Conservation (phyloP, 306 rosid species). For the Trifolium pratense region DNA sequence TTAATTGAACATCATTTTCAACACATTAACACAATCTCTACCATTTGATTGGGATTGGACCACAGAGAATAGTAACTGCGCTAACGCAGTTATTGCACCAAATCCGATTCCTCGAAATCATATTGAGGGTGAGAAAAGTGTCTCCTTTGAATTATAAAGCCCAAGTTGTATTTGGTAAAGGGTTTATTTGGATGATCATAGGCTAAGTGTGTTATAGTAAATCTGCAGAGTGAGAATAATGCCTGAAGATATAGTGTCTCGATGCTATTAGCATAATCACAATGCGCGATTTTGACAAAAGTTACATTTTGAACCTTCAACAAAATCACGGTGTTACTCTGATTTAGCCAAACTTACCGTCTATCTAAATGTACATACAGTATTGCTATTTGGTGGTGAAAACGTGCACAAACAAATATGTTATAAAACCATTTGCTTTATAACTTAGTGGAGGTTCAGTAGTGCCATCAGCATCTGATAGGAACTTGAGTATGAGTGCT, state of each 20-base stretch:
- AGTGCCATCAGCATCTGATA: slow-evolving; percentile 50
- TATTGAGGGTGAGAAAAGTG: too few species aligned
- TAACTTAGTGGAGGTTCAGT: slow-evolving; percentile 1
- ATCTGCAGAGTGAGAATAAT: not conserved
- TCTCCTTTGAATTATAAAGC: not conserved
- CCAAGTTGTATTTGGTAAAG: not conserved
- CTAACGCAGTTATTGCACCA: too few species aligned
- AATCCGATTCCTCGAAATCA: too few species aligned
- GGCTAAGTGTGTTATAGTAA: not conserved
- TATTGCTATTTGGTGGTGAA: slow-evolving; percentile 26
- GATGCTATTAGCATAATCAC: too few species aligned
- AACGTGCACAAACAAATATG: slow-evolving; percentile 25
- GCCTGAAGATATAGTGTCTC: not conserved
- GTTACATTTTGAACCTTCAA: not conserved
- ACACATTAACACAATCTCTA: too few species aligned
- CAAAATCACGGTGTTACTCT: not conserved
- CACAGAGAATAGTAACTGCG: too few species aligned
- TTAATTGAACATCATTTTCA: too few species aligned
- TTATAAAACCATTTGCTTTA: slow-evolving; percentile 28
- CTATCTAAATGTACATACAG: not conserved
- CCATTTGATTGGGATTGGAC: too few species aligned
- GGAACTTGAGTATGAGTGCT: slow-evolving; percentile 40
- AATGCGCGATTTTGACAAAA: too few species aligned
- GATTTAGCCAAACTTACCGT: not conserved
- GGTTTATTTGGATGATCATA: not conserved